Evolutionary conservation across 345 rosid genomes (phyloP), one percentile per base, ranked within the genome.

Genomic region (Salix dunnii): DNA sequence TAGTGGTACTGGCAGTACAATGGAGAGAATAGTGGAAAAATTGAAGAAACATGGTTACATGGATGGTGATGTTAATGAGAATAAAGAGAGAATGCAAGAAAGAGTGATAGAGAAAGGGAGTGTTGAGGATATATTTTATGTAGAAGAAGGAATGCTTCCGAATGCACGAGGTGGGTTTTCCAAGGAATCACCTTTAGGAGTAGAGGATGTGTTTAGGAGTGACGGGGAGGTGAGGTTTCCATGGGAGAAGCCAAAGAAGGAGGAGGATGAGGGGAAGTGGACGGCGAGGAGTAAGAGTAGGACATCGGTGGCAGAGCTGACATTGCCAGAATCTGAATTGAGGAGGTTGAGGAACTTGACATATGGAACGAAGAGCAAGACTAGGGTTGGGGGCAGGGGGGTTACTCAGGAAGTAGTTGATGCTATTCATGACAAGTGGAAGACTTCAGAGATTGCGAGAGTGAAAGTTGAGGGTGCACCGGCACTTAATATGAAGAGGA

Each of bases 401-500:
- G 92, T 95, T 51, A 89, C 90, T 58, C 92, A 91, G 76, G 90
- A 83, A 73, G 85, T 93, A 43, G 96, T 95, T 35, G 90, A 90
- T 75, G 80, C 85, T 5, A 90, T 95, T 82, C 90, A 85, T 38
- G 94, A 91, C 74, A 89, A 79, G 75, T 91, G 99, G 99, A 91
- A 88, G 82, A 78, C 88, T 0, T 80, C 87, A 0, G 99, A 95
- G 89, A 85, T 95, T 67, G 97, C 91, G 73, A 89, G 94, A 78
- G 81, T 95, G 69, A 95, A 91, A 85, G 80, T 93, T 71, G 97
- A 95, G 82, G 97, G 97, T 65, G 78, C 90, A 14, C 85, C 87
- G 53, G 99, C 99, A 0, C 96, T 95, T 70, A 95, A 95, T 85
- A 95, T 91, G 99, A 90, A 82, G 86, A 84, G 90, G 82, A 85